Evolutionary conservation across 2,329 filamentous ascomycete genomes (phyloP).

Genomic region (Fusarium incarnatum): DNA sequence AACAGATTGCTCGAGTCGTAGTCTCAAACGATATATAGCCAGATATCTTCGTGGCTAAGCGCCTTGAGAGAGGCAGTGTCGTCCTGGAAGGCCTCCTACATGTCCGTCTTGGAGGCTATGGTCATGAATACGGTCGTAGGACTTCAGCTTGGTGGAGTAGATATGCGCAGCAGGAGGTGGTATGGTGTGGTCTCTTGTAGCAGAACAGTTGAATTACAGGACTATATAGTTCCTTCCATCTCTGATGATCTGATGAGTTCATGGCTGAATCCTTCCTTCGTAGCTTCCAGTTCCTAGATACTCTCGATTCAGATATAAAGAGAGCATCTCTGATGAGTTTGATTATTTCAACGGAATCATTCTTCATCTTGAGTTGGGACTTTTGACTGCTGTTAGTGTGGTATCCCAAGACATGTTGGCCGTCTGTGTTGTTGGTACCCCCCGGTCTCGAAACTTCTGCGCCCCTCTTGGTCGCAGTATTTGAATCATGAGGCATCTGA

Average conservation of each 20-base stretch:
- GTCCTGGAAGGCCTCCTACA: conserved; percentile 15
- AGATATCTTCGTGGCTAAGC: conserved; percentile 10
- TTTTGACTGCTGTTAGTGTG: background rate
- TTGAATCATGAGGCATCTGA: conserved; percentile 13
- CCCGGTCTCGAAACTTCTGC: conserved; percentile 32
- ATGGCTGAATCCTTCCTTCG: background rate
- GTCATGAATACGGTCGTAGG: conserved; percentile 24
- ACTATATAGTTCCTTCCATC: conserved; percentile 1
- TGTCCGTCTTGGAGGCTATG: conserved; percentile 6
- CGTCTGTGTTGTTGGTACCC: conserved; percentile 22
- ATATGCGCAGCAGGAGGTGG: conserved; percentile 3
- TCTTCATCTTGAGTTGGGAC: background rate
- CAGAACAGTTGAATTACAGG: background rate
- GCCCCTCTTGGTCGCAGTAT: conserved; percentile 17
- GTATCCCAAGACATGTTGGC: conserved; percentile 2
- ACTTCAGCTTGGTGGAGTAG: conserved; percentile 27
- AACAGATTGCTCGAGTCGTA: conserved; percentile 4
- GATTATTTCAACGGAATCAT: background rate
- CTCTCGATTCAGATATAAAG: background rate
- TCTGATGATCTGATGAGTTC: conserved; percentile 9
- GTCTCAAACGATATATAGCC: conserved; percentile 34
- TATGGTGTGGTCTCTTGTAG: background rate
- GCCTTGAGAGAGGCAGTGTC: conserved; percentile 14
- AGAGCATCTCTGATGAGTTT: background rate
- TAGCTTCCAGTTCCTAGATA: background rate